Percentiles rank a stretch among this genome's conserved stretches.
These are phyloP conservation scores for Xylaria sp. DNA, from an alignment of 2,329 filamentous ascomycete genomes.

Conservation along the genomic window DNA sequence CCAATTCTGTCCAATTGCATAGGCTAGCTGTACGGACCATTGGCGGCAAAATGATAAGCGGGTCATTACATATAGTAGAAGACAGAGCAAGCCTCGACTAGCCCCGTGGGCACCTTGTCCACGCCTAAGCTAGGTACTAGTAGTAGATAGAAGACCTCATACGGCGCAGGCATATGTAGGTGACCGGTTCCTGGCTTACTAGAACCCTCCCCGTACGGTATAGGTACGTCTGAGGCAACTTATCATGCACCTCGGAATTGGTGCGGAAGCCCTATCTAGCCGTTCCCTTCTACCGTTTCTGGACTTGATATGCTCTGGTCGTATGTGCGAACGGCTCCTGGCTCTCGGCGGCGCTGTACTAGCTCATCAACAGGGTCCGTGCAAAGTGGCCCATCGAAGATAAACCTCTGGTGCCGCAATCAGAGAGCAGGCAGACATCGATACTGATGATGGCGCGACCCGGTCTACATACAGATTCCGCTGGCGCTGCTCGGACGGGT, in stretches of 20 bases:
- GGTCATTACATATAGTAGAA: conserved; percentile 22
- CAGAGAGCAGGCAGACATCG: conserved; percentile 24
- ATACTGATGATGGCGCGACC: conserved; percentile 33
- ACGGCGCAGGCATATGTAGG: conserved; percentile 13
- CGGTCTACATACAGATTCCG: conserved; percentile 29
- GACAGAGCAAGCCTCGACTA: conserved; percentile 15
- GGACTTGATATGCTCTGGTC: conserved; percentile 16
- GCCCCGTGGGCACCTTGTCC: conserved; percentile 11
- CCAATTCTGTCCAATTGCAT: conserved; percentile 45
- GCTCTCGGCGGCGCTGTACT: conserved; percentile 5
- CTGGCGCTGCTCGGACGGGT: conserved; percentile 1
- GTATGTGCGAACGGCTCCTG: conserved; percentile 22
- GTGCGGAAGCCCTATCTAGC: conserved; percentile 17
- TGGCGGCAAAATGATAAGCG: conserved; percentile 38
- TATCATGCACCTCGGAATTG: conserved; percentile 22
- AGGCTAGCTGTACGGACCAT: conserved; percentile 5
- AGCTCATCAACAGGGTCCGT: conserved; percentile 18
- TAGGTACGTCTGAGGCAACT: conserved; percentile 21
- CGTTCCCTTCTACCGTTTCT: conserved; percentile 23
- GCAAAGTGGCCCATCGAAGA: conserved; percentile 22
- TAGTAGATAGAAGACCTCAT: conserved; percentile 20
- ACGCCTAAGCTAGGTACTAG: conserved; percentile 15
- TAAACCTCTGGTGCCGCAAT: conserved; percentile 24
- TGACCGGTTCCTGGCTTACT: conserved; percentile 16
- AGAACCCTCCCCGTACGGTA: conserved; percentile 12